Evolutionary conservation across 495 filamentous ascomycete genomes (phyloP), one percentile per base, ranked within the genome.

Genomic region (Pyrenula aspistea): DNA sequence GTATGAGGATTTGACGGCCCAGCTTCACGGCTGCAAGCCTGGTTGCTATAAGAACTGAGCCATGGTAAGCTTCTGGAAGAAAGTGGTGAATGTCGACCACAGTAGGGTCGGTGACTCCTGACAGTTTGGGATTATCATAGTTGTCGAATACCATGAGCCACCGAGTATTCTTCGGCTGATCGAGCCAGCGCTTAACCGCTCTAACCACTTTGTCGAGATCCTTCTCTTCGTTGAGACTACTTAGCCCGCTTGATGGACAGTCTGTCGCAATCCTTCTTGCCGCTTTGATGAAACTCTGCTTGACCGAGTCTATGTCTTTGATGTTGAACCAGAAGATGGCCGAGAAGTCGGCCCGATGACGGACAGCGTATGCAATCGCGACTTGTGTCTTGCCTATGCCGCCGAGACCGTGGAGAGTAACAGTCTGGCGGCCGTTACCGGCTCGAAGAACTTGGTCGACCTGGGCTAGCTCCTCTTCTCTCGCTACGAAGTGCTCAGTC

Each of bases 361-460:
- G 54, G 25, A 60, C 60, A 15, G 69, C 67, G 58, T 70, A 73
- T 47, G 65, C 66, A 51, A 72, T 63, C 10, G 68, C 73, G 54
- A 76, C 57, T 53, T 76, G 67, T 25, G 71, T 72, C 51, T 73
- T 75, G 25, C 72, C 71, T 2, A 74, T 69, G 0, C 73, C 70
- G 2, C 73, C 70, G 58, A 76, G 64, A 25, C 72, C 68, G 56
- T 70, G 61, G 47, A 71, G 57, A 51, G 70, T 56, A 4, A 62
- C 62, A 56, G 66, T 65, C 67, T 12, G 62, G 66, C 51, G 59
- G 56, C 58, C 25, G 31, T 57, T 25, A 12, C 24, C 52, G 1
- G 66, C 63, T 23, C 57, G 56, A 48, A 71, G 50, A 58, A 56
- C 59, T 23, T 67, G 49, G 65, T 62, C 64, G 8, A 68, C 53